Conservation (phyloP, 148 eudicot genomes). For the Rhododendron ovatum region DNA sequence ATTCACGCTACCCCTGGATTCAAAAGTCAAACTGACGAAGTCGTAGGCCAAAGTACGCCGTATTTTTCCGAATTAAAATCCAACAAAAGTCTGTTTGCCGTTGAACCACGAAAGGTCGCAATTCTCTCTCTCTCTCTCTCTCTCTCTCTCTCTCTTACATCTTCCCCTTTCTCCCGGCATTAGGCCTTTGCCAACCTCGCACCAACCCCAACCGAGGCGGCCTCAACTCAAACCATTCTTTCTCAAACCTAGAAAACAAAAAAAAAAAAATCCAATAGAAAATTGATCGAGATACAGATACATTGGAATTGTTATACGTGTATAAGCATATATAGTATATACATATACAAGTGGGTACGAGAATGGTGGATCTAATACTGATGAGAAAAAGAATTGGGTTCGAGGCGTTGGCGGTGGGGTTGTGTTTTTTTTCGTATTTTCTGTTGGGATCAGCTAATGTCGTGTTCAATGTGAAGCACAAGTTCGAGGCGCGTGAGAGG, state of each 20-base stretch:
- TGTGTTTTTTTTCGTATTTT: background rate
- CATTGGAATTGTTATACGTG: background rate
- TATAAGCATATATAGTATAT: background rate
- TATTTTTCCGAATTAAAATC: too few relatives aligned
- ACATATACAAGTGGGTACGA: background rate
- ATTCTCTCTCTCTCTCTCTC: background rate
- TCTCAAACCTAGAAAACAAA: background rate
- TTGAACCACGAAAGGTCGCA: background rate
- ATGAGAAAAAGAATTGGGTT: background rate
- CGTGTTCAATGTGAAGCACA: slow-evolving; percentile 55
- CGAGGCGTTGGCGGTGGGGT: slow-evolving; percentile 18
- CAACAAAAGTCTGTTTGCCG: background rate
- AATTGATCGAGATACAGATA: background rate
- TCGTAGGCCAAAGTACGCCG: too few relatives aligned
- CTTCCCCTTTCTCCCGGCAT: background rate
- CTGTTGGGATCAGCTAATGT: slow-evolving; percentile 30
- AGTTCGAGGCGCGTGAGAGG: slow-evolving; percentile 34
- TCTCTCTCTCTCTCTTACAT: background rate
- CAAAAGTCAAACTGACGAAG: too few relatives aligned
- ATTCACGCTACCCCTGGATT: too few relatives aligned
- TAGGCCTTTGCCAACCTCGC: slow-evolving; percentile 2
- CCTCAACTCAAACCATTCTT: background rate
- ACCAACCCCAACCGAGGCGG: slow-evolving; percentile 4
- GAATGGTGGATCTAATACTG: slow-evolving; percentile 18
- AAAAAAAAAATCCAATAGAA: background rate